Evolutionary conservation across 2,329 filamentous ascomycete species (phyloP).

Genomic region (Exophiala calicioides): DNA sequence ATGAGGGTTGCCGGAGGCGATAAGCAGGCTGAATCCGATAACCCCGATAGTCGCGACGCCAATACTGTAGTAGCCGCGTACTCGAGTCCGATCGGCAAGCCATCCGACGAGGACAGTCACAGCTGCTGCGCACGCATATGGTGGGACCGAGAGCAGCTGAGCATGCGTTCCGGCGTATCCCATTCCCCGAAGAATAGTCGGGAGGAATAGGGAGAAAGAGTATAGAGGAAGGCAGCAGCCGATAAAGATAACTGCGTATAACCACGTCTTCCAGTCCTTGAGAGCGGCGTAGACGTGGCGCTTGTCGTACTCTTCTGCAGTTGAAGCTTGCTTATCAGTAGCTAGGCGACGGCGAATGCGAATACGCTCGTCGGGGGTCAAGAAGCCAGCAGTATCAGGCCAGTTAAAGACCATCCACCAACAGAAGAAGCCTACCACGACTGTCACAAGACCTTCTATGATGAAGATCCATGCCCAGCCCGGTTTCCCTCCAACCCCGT

Average conservation of each 20-base stretch:
- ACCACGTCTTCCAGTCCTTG: conserved; percentile 54
- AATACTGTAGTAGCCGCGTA: conserved; percentile 74
- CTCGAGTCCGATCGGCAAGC: conserved; percentile 57
- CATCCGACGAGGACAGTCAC: conserved; percentile 55
- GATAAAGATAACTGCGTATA: conserved; percentile 49
- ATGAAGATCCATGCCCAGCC: conserved; percentile 54
- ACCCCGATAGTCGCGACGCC: conserved; percentile 68
- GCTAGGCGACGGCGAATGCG: conserved; percentile 38
- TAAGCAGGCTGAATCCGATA: conserved; percentile 75
- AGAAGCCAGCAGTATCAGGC: conserved; percentile 50
- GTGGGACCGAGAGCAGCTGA: conserved; percentile 67
- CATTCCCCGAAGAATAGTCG: conserved; percentile 58
- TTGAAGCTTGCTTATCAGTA: conserved; percentile 46
- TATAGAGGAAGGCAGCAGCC: conserved; percentile 58
- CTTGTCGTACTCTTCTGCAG: conserved; percentile 55
- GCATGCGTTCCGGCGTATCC: conserved; percentile 59
- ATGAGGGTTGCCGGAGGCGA: conserved; percentile 41
- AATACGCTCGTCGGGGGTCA: conserved; percentile 46
- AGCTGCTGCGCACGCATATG: conserved; percentile 62
- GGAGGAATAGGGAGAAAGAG: conserved; percentile 61
- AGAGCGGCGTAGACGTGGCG: conserved; percentile 52
- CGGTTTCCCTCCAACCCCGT: conserved; percentile 37
- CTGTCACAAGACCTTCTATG: conserved; percentile 45
- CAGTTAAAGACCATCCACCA: conserved; percentile 54
- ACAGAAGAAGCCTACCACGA: conserved; percentile 41